These are phyloP conservation scores for Chaetoscypha palmicola DNA, from an alignment of 2,329 filamentous ascomycete species.

Conservation along the genomic window DNA sequence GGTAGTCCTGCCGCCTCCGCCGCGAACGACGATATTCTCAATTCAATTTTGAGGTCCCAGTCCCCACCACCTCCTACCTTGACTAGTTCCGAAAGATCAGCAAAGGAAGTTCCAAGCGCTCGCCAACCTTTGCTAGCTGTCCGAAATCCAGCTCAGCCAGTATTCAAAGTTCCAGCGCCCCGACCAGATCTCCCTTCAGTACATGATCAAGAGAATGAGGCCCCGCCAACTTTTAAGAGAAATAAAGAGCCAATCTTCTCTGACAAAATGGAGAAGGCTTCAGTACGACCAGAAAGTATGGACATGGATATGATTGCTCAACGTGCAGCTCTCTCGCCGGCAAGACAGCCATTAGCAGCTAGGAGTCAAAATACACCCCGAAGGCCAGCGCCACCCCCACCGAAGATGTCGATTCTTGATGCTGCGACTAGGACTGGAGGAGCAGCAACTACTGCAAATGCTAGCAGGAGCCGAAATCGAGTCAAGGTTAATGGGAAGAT, in stretches of 20 bases:
- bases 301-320: conserved; percentile 33
- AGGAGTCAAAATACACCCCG: conserved; percentile 65
- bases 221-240: conserved; percentile 59
- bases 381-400: conserved; percentile 71
- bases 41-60: conserved; percentile 24
- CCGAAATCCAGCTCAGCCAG: conserved; percentile 42
- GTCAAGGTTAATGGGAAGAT: conserved; percentile 85
- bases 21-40: conserved; percentile 13
- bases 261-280: conserved; percentile 39
- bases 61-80: conserved; percentile 27
- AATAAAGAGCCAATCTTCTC: conserved; percentile 27
- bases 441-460: conserved; percentile 66
- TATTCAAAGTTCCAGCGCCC: conserved; percentile 50
- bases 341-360: conserved; percentile 47
- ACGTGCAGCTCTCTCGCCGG: conserved; percentile 41
- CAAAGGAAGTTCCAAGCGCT: conserved; percentile 33
- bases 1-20: conserved; percentile 23
- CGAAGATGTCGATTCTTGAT: conserved; percentile 96
- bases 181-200: conserved; percentile 52
- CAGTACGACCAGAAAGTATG: conserved; percentile 43
- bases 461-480: conserved; percentile 65
- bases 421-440: conserved; percentile 80
- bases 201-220: conserved; percentile 81
- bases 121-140: conserved; percentile 35
- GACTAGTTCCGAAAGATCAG: conserved; percentile 24